These are phyloP conservation scores for Hebeloma cylindrosporum DNA, from an alignment of 768 basidiomycete species.

Conservation along the genomic window DNA sequence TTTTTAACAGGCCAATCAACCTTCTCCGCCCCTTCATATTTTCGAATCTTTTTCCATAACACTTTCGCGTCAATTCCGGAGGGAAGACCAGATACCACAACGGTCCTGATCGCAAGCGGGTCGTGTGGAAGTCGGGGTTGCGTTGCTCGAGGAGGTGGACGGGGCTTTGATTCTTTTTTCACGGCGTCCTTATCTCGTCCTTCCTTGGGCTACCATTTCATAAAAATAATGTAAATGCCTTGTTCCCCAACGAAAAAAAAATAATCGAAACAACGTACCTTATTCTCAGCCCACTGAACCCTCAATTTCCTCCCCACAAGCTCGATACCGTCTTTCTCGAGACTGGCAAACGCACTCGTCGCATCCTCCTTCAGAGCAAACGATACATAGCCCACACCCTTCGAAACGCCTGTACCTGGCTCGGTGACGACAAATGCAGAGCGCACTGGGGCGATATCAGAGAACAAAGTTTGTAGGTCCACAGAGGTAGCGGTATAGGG, in stretches of 20 bases:
- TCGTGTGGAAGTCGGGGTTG: slow-evolving; percentile 48
- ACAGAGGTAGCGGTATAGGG: slow-evolving; percentile 89
- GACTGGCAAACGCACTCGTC: slow-evolving; percentile 63
- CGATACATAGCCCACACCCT: slow-evolving; percentile 96
- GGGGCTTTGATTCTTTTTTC: slow-evolving; percentile 42
- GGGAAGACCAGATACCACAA: slow-evolving; percentile 76
- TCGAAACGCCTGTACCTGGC: slow-evolving; percentile 70
- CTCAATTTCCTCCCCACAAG: slow-evolving; percentile 70
- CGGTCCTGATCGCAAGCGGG: slow-evolving; percentile 80
- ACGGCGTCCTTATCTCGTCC: slow-evolving; percentile 33
- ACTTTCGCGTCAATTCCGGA: slow-evolving; percentile 57
- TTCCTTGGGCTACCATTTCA: slow-evolving; percentile 43
- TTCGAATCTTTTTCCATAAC: slow-evolving; percentile 86
- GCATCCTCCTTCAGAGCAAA: slow-evolving; percentile 92
- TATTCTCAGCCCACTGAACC: slow-evolving; percentile 78
- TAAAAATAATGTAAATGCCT: neutral
- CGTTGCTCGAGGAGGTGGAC: slow-evolving; percentile 35
- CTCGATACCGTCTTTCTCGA: slow-evolving; percentile 61
- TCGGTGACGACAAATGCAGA: slow-evolving; percentile 92
- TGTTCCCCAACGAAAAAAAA: too few species aligned
- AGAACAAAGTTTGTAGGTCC: slow-evolving; percentile 91
- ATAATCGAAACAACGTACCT: slow-evolving; percentile 43
- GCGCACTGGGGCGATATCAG: slow-evolving; percentile 91
- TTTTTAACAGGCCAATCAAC: slow-evolving; percentile 66
- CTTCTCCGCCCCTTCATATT: slow-evolving; percentile 73